Percentiles rank a stretch among this genome's conserved stretches.
Conservation (phyloP, 2,329 filamentous ascomycete species). For the Fusarium lateritium region DNA sequence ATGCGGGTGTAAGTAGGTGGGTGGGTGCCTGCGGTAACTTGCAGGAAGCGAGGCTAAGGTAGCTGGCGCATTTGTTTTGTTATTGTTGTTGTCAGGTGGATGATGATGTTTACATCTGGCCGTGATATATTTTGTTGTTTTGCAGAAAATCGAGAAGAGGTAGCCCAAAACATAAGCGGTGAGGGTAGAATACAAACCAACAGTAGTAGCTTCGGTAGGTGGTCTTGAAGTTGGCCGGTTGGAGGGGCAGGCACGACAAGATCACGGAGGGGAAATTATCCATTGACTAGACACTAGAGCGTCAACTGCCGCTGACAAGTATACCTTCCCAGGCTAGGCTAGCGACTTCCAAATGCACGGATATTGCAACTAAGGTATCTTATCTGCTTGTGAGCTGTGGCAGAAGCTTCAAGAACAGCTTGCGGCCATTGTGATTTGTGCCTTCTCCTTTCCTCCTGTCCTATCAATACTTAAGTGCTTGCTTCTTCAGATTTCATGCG, state of each 20-base stretch:
- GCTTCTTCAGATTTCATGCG: constrained; percentile 15
- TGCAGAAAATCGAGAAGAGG: neutral
- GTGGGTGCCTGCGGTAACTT: constrained; percentile 41
- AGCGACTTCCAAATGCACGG: neutral
- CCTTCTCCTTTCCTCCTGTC: constrained; percentile 2
- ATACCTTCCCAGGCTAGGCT: neutral
- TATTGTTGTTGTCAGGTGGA: constrained; percentile 38
- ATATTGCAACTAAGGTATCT: no score
- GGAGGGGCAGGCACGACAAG: constrained; percentile 13
- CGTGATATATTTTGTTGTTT: constrained; percentile 16
- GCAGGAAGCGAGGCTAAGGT: constrained; percentile 1
- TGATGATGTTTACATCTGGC: constrained; percentile 28
- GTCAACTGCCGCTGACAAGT: neutral
- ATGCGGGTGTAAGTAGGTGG: constrained; percentile 29
- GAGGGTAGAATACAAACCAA: constrained; percentile 24
- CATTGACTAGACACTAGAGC: neutral
- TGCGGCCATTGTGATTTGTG: constrained; percentile 3
- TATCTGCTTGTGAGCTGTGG: no score
- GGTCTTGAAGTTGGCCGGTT: constrained; percentile 32
- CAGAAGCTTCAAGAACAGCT: neutral
- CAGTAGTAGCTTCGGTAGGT: constrained; percentile 1
- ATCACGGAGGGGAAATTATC: neutral
- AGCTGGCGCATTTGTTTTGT: constrained; percentile 19
- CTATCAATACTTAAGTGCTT: constrained; percentile 23
- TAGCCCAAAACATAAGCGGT: constrained; percentile 23